Evolutionary conservation across 2,329 filamentous ascomycete species (phyloP).

Genomic region (Macrophomina phaseolina): DNA sequence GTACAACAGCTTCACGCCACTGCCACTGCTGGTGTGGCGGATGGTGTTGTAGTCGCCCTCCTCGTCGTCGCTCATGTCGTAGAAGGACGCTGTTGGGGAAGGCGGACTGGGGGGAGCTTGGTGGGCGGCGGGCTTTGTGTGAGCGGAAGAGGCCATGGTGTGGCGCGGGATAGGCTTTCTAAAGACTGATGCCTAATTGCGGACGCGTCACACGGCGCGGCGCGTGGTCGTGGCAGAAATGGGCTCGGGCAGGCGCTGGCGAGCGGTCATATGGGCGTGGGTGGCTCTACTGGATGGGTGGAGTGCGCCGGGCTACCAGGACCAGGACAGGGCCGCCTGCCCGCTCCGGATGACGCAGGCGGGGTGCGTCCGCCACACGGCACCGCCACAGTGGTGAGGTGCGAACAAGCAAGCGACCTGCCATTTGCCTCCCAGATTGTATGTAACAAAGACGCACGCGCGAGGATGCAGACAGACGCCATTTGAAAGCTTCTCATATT

Average conservation of each 20-base stretch:
- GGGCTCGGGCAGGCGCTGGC: constrained; percentile 5
- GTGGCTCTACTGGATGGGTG: not conserved
- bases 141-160: constrained; percentile 21
- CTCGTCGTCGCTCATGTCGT: constrained; percentile 95
- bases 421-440: no score
- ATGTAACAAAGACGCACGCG: no score
- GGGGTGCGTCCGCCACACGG: not conserved
- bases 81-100: constrained; percentile 87
- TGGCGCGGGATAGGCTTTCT: constrained; percentile 6
- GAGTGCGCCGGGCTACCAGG: constrained; percentile 2
- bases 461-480: not conserved
- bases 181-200: constrained; percentile 6
- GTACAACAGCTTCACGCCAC: constrained; percentile 90
- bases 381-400: not conserved
- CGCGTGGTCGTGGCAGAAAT: constrained; percentile 22
- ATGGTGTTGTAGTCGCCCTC: constrained; percentile 96
- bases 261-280: constrained; percentile 19
- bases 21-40: constrained; percentile 74
- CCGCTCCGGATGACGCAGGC: constrained; percentile 11
- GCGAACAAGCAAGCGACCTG: not conserved
- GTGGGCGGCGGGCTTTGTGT: not conserved
- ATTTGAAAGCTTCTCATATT: not conserved
- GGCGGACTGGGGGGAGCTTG: constrained; percentile 47
- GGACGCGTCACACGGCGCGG: constrained; percentile 20
- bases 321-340: not conserved